Conservation (phyloP, 139 green algal genomes). For the Gonium pectorale region DNA sequence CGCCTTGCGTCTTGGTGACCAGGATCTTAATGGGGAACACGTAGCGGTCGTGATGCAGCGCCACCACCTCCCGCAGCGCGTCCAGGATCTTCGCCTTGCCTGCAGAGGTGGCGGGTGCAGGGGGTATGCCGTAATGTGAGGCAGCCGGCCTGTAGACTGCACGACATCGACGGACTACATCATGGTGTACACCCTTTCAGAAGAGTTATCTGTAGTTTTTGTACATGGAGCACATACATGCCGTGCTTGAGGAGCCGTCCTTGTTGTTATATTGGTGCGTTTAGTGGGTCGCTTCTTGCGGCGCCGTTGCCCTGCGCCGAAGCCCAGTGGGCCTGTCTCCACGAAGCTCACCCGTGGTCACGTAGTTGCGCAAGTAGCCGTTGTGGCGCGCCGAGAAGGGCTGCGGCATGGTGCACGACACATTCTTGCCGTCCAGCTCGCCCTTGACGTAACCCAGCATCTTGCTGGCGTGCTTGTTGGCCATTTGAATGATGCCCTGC, state of each 20-base stretch:
- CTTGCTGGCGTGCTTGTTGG: constrained; percentile 51
- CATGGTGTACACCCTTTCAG: no score
- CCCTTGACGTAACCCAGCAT: constrained; percentile 59
- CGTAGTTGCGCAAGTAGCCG: constrained; percentile 63
- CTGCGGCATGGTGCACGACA: constrained; percentile 65
- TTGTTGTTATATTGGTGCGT: no score
- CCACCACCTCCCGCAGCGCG: constrained; percentile 58
- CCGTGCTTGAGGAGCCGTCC: no score
- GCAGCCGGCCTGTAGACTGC: no score
- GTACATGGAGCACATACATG: no score
- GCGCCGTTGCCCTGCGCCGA: no score
- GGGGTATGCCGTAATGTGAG: no score
- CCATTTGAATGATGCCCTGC: constrained; percentile 49
- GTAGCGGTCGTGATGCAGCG: constrained; percentile 59
- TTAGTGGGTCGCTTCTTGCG: no score
- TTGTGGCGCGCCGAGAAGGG: constrained; percentile 65
- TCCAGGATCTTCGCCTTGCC: constrained; percentile 61
- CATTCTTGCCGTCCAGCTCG: constrained; percentile 70
- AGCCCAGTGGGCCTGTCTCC: no score
- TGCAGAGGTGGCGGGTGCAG: background rate
- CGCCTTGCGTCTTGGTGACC: constrained; percentile 47
- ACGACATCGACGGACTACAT: no score
- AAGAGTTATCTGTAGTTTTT: no score
- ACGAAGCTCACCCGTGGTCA: constrained; percentile 46
- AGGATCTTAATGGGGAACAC: constrained; percentile 55